Evolutionary conservation across 306 rosid species (phyloP), one percentile per base, ranked within the genome.

Genomic region (Sophora flavescens): DNA sequence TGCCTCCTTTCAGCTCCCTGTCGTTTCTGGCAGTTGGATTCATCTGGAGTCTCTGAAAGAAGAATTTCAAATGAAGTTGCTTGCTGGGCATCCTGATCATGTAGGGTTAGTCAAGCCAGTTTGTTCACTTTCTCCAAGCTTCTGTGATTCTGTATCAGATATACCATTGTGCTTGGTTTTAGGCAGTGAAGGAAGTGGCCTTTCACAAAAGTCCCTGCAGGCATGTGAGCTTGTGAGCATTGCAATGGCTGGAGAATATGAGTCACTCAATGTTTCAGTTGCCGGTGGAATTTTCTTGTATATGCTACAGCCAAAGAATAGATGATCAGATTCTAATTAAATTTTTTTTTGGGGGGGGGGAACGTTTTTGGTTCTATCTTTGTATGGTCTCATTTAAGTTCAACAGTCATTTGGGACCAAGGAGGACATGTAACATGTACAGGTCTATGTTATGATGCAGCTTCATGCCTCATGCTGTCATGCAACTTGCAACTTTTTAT

Each of bases 241-340:
- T 89, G 89, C 95, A 53, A 92, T 94, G 98, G 84, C 93, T 0
- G 95, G 97, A 48, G 87, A 88, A 41, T 92, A 89, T 50, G 98
- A 94, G 79, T 94, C 97, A 6, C 96, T 94, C 74, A 94, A 94
- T 83, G 98, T 94, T 79, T 86, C 98, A 30, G 98, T 94, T 83
- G 98, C 98, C 1, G 98, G 98, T 77, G 97, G 98, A 66, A 94
- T 94, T 85, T 88, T 94, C 91, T 74, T 94, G 88, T 89, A 90
- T 79, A 88, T 88, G 91, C 89, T 94, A 14, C 88, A 84, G 41
- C 68, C 72, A 38, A 68, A 84, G 47, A 67, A 63, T 59, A 64
- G 26, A 67, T 84, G 80, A 84, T 44, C 3, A 14, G 56, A 68
- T 48, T 81, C 32, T 45, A 53, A 58, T n/a, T n/a, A n/a, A n/a